Evolutionary conservation across 148 eudicot species (phyloP), one percentile per base, ranked within the genome.

Genomic region (Cornus suecica): DNA sequence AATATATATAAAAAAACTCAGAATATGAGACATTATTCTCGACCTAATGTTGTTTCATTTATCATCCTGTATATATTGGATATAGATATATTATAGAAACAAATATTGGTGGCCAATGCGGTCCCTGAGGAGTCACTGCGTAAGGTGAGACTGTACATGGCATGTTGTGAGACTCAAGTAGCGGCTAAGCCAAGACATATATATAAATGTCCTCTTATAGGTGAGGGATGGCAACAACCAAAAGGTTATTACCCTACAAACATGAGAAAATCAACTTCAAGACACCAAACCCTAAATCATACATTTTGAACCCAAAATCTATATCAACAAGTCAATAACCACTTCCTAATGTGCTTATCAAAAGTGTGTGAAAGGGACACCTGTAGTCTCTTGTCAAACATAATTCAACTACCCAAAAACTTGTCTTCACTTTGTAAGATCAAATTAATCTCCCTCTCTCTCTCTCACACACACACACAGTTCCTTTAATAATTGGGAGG

Each of bases 131-230:
- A 48, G 54, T 48, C 54, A 48, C 54, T 48, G 20, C 54, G 20
- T 13, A 16, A 48, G 15, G 54, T 48, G 20, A 1, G 54, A 37
- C 20, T 13, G 3, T 13, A 14, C 70, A 26, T 3, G 31, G 14
- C 5, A 28, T n/a, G 42, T 42, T 64, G 56, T 72, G 45, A n/a
- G 74, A 72, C 31, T 29, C 85, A 80, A 82, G 87, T 87, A 80
- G 79, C 84, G 90, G 90, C 77, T 29, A 87, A 87, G 87, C 70
- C 77, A 87, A 84, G 87, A 77, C 84, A 80, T 68, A 31, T n/a
- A n/a, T n/a, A n/a, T n/a, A n/a, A n/a, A n/a, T n/a, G n/a, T n/a
- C n/a, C n/a, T n/a, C n/a, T n/a, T n/a, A n/a, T 79, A 68, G 77
- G 37, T 80, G 34, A 66, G 32, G 20, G 30, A 79, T 20, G 23